Conservation (phyloP, 2,329 filamentous ascomycete species). For the Colletotrichum theobromicola region DNA sequence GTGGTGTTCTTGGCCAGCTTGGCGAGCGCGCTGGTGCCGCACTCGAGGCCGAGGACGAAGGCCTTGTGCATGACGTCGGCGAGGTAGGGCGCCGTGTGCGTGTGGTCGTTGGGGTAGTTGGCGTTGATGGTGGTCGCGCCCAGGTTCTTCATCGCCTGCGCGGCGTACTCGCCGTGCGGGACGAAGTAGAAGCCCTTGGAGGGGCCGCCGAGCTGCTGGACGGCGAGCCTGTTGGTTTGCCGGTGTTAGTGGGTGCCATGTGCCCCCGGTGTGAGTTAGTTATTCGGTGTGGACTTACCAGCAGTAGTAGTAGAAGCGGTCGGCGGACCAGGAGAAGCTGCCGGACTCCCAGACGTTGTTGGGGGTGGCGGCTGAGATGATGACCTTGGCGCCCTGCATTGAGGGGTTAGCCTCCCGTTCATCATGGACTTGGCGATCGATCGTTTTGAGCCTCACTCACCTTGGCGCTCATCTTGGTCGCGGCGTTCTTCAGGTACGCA, state of each 20-base stretch:
- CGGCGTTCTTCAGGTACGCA: constrained; percentile 63
- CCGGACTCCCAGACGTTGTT: constrained; percentile 67
- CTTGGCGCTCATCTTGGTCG: constrained; percentile 56
- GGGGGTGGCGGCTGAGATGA: constrained; percentile 61
- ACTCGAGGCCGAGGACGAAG: constrained; percentile 61
- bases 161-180: constrained; percentile 65
- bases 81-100: constrained; percentile 63
- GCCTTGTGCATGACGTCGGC: constrained; percentile 60
- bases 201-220: constrained; percentile 38
- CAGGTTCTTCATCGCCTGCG: constrained; percentile 54
- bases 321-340: constrained; percentile 48
- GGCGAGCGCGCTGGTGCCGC: constrained; percentile 48
- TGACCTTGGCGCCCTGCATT: constrained; percentile 58
- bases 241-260: neutral
- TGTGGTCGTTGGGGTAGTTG: constrained; percentile 65
- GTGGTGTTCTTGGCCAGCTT: constrained; percentile 35
- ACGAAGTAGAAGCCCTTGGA: constrained; percentile 56
- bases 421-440: neutral
- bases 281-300: constrained; percentile 39
- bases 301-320: constrained; percentile 63
- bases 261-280: neutral
- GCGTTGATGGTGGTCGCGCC: constrained; percentile 55
- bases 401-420: neutral
- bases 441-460: neutral
- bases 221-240: constrained; percentile 31